Evolutionary conservation across 139 green algal species (phyloP), one percentile per base, ranked within the genome.

Genomic region (Penium margaritaceum): DNA sequence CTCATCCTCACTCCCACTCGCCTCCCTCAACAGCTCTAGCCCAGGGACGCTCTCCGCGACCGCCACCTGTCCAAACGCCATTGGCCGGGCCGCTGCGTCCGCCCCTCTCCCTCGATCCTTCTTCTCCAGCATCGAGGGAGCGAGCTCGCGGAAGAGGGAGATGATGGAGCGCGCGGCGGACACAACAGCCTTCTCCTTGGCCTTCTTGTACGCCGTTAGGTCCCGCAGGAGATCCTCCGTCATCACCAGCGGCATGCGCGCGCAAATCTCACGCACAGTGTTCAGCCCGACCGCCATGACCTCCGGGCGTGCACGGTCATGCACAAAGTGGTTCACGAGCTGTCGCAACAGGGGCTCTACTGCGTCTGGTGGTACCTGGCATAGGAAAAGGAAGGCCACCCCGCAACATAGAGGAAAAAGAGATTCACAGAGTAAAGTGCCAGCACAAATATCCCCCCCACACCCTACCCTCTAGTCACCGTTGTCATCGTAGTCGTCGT

Each of bases 271-370:
- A 0, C 90, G 77, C 61, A 96, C 91, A 5, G 91, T 89, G 76
- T 95, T 96, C 3, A 98, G 76, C 14, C 93, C 93, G 19, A 95
- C 84, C 0, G 86, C 89, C 82, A 95, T 93, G 32, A 79, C 70
- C 43, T 86, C 79, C 5, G 79, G 67, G 27, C 87, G 77, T 7
- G 85, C 83, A 61, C 88, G 79, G 88, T 98, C 94, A 72, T 97
- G 89, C 63, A 98, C 86, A 77, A 97, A 98, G 63, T 91, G 81
- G 84, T 98, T 92, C 36, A 95, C 91, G 72, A 97, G 83, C 79
- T 97, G 93, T 21, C 83, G 70, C 76, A 98, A 77, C 58, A 97
- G 84, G 5, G 92, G 90, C 29, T 85, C 84, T 73, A 97, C 81
- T 24, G 63, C 78, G 2, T 98, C 93, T 2, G 93, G 91, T 2